Evolutionary conservation across 2,329 filamentous ascomycete genomes (phyloP).

Genomic region (Penicillium sp.): DNA sequence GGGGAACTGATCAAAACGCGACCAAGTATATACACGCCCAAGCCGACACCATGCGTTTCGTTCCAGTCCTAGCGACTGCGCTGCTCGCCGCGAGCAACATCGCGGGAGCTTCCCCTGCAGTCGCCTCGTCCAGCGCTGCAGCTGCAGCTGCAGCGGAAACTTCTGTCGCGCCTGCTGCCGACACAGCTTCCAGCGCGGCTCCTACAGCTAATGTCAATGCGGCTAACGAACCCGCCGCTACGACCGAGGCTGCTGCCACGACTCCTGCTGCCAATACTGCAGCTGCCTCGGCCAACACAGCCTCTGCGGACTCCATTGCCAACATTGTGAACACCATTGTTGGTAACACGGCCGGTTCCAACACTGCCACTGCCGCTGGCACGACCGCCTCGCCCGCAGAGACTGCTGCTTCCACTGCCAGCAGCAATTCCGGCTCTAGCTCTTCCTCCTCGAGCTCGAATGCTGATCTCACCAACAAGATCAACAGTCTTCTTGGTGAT

Average conservation of each 20-base stretch:
- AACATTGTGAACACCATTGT: constrained; percentile 10
- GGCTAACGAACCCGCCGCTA: neutral
- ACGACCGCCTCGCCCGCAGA: constrained; percentile 7
- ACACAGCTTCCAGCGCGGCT: neutral
- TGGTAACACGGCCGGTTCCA: constrained; percentile 1
- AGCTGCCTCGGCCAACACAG: constrained; percentile 1
- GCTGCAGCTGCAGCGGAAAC: constrained; percentile 4
- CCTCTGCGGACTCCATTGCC: neutral
- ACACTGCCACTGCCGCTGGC: constrained; percentile 1
- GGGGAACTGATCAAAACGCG: neutral
- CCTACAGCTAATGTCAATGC: constrained; percentile 12
- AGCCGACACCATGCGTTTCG: constrained; percentile 25
- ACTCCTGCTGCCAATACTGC: constrained; percentile 7
- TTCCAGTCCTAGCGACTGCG: constrained; percentile 26
- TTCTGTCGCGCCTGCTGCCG: constrained; percentile 10
- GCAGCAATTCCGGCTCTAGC: constrained; percentile 11
- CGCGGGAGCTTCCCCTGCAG: constrained; percentile 23
- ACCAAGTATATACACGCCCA: neutral
- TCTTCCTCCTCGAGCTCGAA: constrained; percentile 6
- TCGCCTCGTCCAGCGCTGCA: constrained; percentile 6
- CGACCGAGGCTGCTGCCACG: neutral
- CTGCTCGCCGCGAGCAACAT: constrained; percentile 23
- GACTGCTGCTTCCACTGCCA: constrained; percentile 9
- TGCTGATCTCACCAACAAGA: neutral
- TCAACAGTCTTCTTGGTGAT: constrained; percentile 4